These are phyloP conservation scores for Arthrobotrys conoides DNA, from an alignment of 2,329 filamentous ascomycete genomes.

Conservation along the genomic window DNA sequence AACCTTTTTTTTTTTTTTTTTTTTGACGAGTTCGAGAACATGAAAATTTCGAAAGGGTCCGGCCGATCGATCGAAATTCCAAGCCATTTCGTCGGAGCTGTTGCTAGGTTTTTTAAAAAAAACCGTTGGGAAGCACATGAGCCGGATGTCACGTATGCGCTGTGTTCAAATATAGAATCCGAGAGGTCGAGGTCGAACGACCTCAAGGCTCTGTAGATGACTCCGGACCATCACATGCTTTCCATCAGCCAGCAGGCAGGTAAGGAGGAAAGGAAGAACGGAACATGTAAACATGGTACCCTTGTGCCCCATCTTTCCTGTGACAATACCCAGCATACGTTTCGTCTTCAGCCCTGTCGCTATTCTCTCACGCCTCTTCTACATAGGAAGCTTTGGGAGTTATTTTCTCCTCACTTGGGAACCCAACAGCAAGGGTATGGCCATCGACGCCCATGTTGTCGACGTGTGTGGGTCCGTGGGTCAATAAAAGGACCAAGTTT, in stretches of 20 bases:
- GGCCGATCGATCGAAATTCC: constrained; percentile 44
- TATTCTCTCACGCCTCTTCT: constrained; percentile 36
- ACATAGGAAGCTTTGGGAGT: constrained; percentile 25
- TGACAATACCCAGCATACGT: constrained; percentile 42
- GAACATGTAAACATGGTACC: constrained; percentile 51
- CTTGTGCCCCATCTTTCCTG: constrained; percentile 35
- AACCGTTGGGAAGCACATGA: constrained; percentile 43
- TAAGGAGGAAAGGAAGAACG: constrained; percentile 4
- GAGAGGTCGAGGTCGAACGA: constrained; percentile 30
- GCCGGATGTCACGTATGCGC: constrained; percentile 14
- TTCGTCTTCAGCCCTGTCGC: constrained; percentile 58
- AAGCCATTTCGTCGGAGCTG: not conserved
- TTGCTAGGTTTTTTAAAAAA: not conserved
- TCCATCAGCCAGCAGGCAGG: constrained; percentile 13
- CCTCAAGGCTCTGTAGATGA: constrained; percentile 39
- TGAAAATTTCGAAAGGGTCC: constrained; percentile 23
- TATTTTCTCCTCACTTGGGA: constrained; percentile 53
- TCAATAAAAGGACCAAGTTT: constrained; percentile 33
- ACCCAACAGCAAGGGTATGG: constrained; percentile 42
- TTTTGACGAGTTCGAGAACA: constrained; percentile 56
- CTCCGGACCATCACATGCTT: constrained; percentile 50
- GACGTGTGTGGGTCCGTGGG: constrained; percentile 34
- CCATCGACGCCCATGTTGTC: constrained; percentile 46
- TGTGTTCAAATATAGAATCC: constrained; percentile 55
- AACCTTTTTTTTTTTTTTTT: constrained; percentile 31